A percentile compares a stretch with the other conserved stretches of the same genome.
Conservation (phyloP, 441 rosid species). For the Erodium trifolium region DNA sequence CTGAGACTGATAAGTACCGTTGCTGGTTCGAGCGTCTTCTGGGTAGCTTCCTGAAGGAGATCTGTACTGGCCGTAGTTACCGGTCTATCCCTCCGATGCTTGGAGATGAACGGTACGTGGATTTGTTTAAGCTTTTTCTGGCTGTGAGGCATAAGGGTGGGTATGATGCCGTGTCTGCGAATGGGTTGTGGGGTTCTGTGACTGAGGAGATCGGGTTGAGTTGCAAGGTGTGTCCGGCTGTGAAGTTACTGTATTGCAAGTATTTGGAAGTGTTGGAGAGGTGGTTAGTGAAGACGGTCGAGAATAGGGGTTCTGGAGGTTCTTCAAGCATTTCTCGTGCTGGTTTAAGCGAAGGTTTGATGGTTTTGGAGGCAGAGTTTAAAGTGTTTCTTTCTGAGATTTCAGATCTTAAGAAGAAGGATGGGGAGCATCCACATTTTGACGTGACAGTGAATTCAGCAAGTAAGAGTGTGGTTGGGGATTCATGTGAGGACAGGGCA, state of each 20-base stretch:
- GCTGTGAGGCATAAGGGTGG: constrained; percentile 45
- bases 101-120: constrained; percentile 33
- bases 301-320: constrained; percentile 15
- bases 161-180: constrained; percentile 28
- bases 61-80: constrained; percentile 21
- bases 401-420: constrained; percentile 26
- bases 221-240: constrained; percentile 20
- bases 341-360: constrained; percentile 23
- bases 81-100: constrained; percentile 41
- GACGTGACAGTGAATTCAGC: constrained; percentile 11
- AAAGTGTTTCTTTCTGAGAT: constrained; percentile 25
- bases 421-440: constrained; percentile 21
- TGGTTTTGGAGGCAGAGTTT: constrained; percentile 29
- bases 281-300: constrained; percentile 36
- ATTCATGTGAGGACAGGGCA: constrained; percentile 18
- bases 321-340: constrained; percentile 14
- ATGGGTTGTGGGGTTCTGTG: constrained; percentile 44
- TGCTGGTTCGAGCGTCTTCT: constrained; percentile 27
- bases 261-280: constrained; percentile 44
- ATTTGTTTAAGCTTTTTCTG: constrained; percentile 39
- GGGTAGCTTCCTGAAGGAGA: constrained; percentile 24
- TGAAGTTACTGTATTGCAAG: constrained; percentile 44
- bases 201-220: constrained; percentile 44
- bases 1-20: constrained; percentile 17
- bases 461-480: constrained; percentile 12